Evolutionary conservation across 2,329 filamentous ascomycete species (phyloP), one percentile per base, ranked within the genome.

Genomic region (Madurella fahalii): DNA sequence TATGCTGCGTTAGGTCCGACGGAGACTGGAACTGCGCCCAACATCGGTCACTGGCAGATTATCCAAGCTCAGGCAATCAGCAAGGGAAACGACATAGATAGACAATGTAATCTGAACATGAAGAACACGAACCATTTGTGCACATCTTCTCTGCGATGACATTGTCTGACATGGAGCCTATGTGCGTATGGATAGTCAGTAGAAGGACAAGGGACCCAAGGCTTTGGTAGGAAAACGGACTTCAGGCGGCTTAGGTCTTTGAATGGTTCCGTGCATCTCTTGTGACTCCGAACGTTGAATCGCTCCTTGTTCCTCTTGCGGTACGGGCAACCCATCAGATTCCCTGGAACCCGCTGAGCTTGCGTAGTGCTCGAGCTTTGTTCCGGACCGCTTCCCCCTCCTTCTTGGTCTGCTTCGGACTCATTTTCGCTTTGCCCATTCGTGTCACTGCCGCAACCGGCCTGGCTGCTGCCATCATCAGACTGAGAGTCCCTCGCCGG

Each of bases 301-400:
- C 41, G 42, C 20, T 11, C 15, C 17, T 13, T 15, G 16, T 54
- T 47, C 25, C 52, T 32, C 25, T 50, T 54, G 11, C 47, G 47
- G 30, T 47, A 54, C 2, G 52, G 47, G 16, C 52, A 54, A 18
- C 39, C 41, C 15, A 54, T 31, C 13, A 37, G 47, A 11, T 25
- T 8, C 1, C 12, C 34, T 11, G 16, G 32, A 8, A 16, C 12
- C 1, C 15, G 16, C 30, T 32, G 47, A 20, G 16, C 9, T 16
- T 25, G 16, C 25, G 13, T 34, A 12, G 2, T 16, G 34, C 34
- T 37, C 13, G 4, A 15, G 34, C 12, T 30, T 18, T 11, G 18
- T 15, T 12, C 25, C 9, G 17, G 9, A 16, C 25, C 31, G 7
- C 32, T 30, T 15, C 17, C 37, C 1, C 48, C 40, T 13, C 13